These are phyloP conservation scores for Penicillium sp. DNA, from an alignment of 2,329 filamentous ascomycete species.

Conservation along the genomic window DNA sequence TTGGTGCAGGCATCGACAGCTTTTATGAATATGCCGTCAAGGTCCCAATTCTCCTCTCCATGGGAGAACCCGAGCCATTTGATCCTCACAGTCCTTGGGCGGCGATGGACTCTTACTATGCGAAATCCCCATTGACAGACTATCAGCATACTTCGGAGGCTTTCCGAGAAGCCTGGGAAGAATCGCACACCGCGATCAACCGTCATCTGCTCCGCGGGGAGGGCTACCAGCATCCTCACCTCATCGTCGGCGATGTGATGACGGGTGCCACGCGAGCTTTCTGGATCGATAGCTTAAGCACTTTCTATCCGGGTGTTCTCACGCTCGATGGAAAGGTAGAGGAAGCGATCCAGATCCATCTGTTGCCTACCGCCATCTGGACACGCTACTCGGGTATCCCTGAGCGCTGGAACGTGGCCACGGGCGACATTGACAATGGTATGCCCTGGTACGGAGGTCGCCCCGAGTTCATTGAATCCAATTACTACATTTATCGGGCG, in stretches of 20 bases:
- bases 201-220: constrained; percentile 81
- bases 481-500: constrained; percentile 91
- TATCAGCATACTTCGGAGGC: constrained; percentile 72
- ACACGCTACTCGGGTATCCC: constrained; percentile 91
- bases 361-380: constrained; percentile 92
- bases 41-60: constrained; percentile 85
- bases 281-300: constrained; percentile 95
- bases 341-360: constrained; percentile 84
- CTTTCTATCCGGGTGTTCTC: constrained; percentile 90
- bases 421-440: constrained; percentile 80
- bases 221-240: constrained; percentile 82
- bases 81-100: constrained; percentile 45
- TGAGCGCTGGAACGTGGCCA: constrained; percentile 87
- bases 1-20: constrained; percentile 94
- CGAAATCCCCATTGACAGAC: constrained; percentile 55
- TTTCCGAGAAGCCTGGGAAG: constrained; percentile 81
- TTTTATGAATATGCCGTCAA: constrained; percentile 99
- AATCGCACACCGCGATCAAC: constrained; percentile 83
- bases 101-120: constrained; percentile 65
- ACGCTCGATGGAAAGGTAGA: constrained; percentile 85
- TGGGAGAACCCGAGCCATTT: constrained; percentile 53
- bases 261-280: constrained; percentile 86
- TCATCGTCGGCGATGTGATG: constrained; percentile 83
- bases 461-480: constrained; percentile 96
- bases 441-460: constrained; percentile 94